These are phyloP conservation scores for Tephrocybe rancida DNA, from an alignment of 768 basidiomycete genomes.

Conservation along the genomic window DNA sequence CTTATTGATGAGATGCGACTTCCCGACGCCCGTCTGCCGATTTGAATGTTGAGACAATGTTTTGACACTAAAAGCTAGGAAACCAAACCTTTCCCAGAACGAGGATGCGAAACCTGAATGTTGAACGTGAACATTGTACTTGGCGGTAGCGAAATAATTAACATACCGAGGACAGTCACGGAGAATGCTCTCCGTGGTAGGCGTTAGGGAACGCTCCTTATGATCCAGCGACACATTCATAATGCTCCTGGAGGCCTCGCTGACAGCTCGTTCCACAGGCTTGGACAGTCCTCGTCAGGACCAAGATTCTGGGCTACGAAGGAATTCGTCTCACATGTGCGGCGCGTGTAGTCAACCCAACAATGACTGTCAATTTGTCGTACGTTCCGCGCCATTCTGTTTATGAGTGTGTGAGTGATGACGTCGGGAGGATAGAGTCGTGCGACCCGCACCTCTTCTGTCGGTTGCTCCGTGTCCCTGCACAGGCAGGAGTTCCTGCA, in stretches of 20 bases:
- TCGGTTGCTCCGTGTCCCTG: not conserved
- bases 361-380: not conserved
- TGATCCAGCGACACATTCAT: not conserved
- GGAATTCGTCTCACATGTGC: not conserved
- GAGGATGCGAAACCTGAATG: conserved; percentile 25
- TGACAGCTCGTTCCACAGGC: not conserved
- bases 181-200: conserved; percentile 17
- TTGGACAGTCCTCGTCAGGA: not conserved
- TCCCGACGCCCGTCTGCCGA: conserved; percentile 29
- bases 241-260: not conserved
- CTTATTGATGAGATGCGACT: conserved; percentile 29
- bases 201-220: not conserved
- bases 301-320: not conserved
- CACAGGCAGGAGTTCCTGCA: not conserved
- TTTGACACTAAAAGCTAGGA: not conserved
- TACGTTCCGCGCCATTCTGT: conserved; percentile 9
- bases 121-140: not conserved
- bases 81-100: conserved; percentile 27
- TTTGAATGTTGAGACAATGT: not conserved
- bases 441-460: conserved; percentile 1
- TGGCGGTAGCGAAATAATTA: not conserved
- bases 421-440: too few relatives aligned
- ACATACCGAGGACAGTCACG: conserved; percentile 16
- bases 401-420: not conserved
- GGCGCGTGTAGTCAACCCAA: conserved; percentile 6